Conservation (phyloP, 768 basidiomycete species). For the Serendipita sp. region DNA sequence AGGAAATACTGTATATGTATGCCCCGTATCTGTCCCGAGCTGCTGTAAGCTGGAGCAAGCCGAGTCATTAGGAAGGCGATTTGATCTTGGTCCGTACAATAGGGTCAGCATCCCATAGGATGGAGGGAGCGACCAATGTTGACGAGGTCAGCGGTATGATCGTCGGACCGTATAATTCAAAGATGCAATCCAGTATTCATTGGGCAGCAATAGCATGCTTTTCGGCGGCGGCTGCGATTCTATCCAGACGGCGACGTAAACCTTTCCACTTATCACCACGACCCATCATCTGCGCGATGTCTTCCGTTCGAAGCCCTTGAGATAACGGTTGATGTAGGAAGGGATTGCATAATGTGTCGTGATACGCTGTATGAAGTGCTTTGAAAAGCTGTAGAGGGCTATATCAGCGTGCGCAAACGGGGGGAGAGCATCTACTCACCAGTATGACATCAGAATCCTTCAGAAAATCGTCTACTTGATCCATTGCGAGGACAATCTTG, state of each 20-base stretch:
- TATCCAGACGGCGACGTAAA: slow-evolving; percentile 58
- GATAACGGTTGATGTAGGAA: slow-evolving; percentile 54
- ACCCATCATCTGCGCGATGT: slow-evolving; percentile 26
- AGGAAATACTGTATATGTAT: slow-evolving; percentile 18
- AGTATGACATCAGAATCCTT: slow-evolving; percentile 63
- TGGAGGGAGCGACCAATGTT: neutral
- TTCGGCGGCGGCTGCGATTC: slow-evolving; percentile 42
- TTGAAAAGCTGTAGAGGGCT: slow-evolving; percentile 56
- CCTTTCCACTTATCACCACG: slow-evolving; percentile 36
- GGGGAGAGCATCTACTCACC: slow-evolving; percentile 27
- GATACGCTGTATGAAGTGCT: slow-evolving; percentile 78
- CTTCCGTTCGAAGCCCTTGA: slow-evolving; percentile 37
- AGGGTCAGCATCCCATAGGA: neutral
- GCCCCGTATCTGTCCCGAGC: slow-evolving; percentile 94
- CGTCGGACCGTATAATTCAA: too few relatives aligned
- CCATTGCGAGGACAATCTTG: slow-evolving; percentile 70
- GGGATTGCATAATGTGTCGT: slow-evolving; percentile 68
- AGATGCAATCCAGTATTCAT: too few relatives aligned
- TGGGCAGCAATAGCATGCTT: too few relatives aligned
- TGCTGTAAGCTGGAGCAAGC: slow-evolving; percentile 40
- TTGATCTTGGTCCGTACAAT: slow-evolving; percentile 39
- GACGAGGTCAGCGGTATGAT: too few relatives aligned
- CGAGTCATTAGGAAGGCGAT: slow-evolving; percentile 72
- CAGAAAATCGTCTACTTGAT: slow-evolving; percentile 66
- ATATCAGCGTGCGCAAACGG: neutral